phyloP scores from a whole-genome alignment of 2,329 filamentous ascomycete species.

The Colletotrichum horii region DNA sequence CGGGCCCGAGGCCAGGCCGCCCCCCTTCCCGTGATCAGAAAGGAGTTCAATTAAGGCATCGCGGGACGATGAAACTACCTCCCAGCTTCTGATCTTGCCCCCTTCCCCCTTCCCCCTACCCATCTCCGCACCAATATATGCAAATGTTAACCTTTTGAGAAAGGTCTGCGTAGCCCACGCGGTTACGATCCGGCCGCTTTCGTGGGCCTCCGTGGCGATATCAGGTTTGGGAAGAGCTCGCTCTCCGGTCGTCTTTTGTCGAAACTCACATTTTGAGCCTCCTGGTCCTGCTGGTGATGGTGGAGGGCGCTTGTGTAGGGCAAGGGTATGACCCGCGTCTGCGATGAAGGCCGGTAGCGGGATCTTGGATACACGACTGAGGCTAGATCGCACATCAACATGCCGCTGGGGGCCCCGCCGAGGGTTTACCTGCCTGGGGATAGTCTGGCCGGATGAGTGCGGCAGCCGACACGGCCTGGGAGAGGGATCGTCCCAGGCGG shows the following conservation, averaged over 20 bases:
- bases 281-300: background rate
- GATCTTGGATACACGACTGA: background rate
- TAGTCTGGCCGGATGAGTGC: background rate
- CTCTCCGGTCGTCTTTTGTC: background rate
- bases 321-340: background rate
- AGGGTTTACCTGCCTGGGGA: background rate
- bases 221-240: background rate
- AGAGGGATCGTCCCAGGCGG: background rate
- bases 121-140: background rate
- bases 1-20: background rate
- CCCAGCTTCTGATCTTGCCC: background rate
- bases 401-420: background rate
- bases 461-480: background rate
- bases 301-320: background rate
- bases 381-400: background rate
- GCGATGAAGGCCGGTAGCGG: background rate
- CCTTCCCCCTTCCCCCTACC: background rate
- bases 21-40: background rate
- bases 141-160: background rate
- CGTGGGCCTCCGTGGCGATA: background rate
- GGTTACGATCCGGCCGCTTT: background rate
- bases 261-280: slow-evolving; percentile 12
- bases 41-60: background rate
- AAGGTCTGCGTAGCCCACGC: background rate
- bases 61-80: slow-evolving; percentile 11